Percentiles rank a stretch among this genome's conserved stretches.
Evolutionary conservation across 441 rosid genomes (phyloP).

Genomic region (Pelargonium cotyledonis): DNA sequence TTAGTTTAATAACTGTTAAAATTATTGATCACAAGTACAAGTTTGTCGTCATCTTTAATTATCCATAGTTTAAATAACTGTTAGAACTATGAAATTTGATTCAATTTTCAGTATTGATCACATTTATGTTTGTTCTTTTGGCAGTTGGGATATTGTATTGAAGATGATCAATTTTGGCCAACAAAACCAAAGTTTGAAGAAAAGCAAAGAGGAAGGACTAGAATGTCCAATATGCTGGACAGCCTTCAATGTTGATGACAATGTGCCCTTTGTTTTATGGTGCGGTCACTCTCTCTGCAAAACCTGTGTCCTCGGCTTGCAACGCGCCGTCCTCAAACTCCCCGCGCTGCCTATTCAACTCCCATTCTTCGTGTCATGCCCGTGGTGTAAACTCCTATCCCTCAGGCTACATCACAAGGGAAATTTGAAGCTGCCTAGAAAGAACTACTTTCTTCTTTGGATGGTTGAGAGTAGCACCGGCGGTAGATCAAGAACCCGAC

Average conservation of each 20-base stretch:
- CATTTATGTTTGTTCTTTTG: no score
- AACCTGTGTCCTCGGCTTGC: conserved; percentile 67
- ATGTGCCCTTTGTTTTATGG: conserved; percentile 76
- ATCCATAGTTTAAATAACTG: no score
- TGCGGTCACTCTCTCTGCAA: conserved; percentile 87
- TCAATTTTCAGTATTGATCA: no score
- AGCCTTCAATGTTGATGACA: conserved; percentile 72
- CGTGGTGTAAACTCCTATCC: conserved; percentile 74
- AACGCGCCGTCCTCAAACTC: conserved; percentile 50
- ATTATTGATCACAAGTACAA: no score
- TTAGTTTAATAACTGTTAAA: no score
- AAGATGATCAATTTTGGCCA: no score
- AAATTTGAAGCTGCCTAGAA: conserved; percentile 56
- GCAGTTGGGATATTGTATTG: no score
- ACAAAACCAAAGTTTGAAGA: no score
- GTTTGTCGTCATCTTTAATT: no score
- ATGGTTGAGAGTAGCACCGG: conserved; percentile 79
- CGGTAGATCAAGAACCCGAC: conserved; percentile 28
- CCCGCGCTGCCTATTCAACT: conserved; percentile 61
- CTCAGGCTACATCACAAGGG: conserved; percentile 59
- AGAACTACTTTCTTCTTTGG: conserved; percentile 83
- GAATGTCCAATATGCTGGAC: conserved; percentile 89
- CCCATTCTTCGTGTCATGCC: conserved; percentile 76
- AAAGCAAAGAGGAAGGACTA: conserved; percentile 47
- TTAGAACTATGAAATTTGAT: no score